phyloP scores from a whole-genome alignment of 495 filamentous ascomycete genomes.

The Glutinoglossum americanum region DNA sequence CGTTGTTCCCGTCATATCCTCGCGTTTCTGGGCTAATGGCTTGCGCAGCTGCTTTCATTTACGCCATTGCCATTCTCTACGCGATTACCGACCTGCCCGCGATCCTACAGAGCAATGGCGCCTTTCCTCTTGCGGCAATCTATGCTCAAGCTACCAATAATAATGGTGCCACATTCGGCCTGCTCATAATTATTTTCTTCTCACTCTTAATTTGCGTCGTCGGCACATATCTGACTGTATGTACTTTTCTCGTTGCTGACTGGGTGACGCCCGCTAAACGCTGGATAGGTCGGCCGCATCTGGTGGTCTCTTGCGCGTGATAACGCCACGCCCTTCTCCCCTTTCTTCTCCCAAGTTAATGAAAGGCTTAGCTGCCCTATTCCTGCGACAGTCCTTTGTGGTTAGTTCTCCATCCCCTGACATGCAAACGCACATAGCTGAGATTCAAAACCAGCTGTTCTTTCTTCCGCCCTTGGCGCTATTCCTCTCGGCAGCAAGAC shows the following conservation, averaged over 20 bases:
- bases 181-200: slow-evolving; percentile 47
- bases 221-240: slow-evolving; percentile 44
- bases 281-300: slow-evolving; percentile 37
- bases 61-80: slow-evolving; percentile 39
- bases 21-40: slow-evolving; percentile 19
- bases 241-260: not conserved
- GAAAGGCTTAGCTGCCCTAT: slow-evolving; percentile 1
- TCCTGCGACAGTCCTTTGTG: not conserved
- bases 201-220: slow-evolving; percentile 38
- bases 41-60: slow-evolving; percentile 25
- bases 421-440: not conserved
- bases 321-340: slow-evolving; percentile 23
- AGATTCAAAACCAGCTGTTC: not conserved
- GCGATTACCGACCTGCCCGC: slow-evolving; percentile 36
- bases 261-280: not conserved
- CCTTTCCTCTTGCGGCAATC: slow-evolving; percentile 57
- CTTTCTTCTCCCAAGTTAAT: slow-evolving; percentile 18
- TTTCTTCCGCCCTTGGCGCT: not conserved
- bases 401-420: not conserved
- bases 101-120: slow-evolving; percentile 27
- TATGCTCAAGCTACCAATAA: slow-evolving; percentile 56
- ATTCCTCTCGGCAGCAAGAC: slow-evolving; percentile 2
- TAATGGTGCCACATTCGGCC: slow-evolving; percentile 35
- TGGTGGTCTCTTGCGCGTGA: slow-evolving; percentile 70
- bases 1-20: not conserved